Evolutionary conservation across 2,329 filamentous ascomycete species (phyloP).

Genomic region (Sporothrix mexicana): DNA sequence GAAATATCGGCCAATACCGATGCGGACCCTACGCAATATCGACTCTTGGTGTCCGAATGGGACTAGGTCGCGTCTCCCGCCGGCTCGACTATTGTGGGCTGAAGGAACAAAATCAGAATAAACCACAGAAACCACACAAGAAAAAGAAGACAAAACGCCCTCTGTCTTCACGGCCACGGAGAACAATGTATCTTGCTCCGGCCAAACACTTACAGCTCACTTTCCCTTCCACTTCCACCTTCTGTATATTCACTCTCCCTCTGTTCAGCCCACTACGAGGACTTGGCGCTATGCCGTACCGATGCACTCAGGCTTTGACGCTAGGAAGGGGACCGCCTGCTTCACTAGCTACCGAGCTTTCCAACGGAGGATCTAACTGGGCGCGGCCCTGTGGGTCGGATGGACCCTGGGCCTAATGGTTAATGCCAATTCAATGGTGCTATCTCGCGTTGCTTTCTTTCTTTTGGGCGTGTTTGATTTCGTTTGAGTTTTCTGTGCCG

Average conservation of each 20-base stretch:
- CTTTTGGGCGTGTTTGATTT: conserved; percentile 5
- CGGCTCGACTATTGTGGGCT: not conserved
- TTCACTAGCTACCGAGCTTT: conserved; percentile 3
- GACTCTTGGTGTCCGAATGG: not conserved
- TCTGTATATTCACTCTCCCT: not conserved
- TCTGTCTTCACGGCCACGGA: not conserved
- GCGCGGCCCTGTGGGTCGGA: conserved; percentile 1
- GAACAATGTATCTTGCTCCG: not conserved
- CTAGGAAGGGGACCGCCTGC: not conserved
- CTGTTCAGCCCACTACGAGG: not conserved
- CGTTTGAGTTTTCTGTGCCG: not conserved
- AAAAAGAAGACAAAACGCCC: too few species aligned
- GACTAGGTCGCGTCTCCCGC: not conserved
- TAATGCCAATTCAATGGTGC: not conserved
- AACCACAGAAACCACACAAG: too few species aligned
- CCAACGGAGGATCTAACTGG: not conserved
- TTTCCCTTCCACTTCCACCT: not conserved
- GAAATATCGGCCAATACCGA: not conserved
- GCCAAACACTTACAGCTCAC: not conserved
- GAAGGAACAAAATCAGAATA: not conserved
- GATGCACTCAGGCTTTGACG: not conserved
- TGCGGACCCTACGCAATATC: not conserved
- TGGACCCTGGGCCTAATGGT: conserved; percentile 15
- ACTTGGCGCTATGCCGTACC: not conserved
- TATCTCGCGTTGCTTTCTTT: conserved; percentile 4